Conservation (phyloP, 73 alveolate species). For the Loxodes magnus region DNA sequence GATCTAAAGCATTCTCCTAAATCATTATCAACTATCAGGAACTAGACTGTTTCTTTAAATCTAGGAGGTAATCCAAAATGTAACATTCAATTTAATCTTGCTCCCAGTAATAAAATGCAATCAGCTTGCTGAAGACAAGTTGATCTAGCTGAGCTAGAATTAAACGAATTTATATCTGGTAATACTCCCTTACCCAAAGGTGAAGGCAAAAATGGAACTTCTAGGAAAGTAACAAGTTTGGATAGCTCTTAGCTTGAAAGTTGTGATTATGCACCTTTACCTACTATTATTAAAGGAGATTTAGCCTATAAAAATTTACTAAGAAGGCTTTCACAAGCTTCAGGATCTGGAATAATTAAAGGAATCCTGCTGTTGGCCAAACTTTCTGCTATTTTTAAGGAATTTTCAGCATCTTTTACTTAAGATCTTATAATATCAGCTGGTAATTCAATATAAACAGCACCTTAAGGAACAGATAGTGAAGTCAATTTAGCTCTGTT, state of each 20-base stretch:
- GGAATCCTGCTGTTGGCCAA: conserved; percentile 33
- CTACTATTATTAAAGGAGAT: conserved; percentile 63
- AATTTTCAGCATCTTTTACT: conserved; percentile 21
- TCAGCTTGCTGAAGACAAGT: conserved; percentile 67
- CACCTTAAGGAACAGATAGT: conserved; percentile 75
- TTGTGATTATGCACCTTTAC: conserved; percentile 70
- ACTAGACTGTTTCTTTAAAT: conserved; percentile 44
- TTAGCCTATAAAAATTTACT: conserved; percentile 37
- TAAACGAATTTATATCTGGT: conserved; percentile 36
- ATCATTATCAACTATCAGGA: conserved; percentile 52
- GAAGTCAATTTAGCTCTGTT: conserved; percentile 60
- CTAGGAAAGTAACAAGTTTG: conserved; percentile 29
- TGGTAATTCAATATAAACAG: conserved; percentile 74
- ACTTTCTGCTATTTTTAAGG: conserved; percentile 16
- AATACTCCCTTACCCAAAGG: conserved; percentile 89
- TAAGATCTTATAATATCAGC: conserved; percentile 51
- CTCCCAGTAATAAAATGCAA: conserved; percentile 60
- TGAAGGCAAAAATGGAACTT: conserved; percentile 68
- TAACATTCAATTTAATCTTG: conserved; percentile 77
- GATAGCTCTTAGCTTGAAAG: conserved; percentile 47
- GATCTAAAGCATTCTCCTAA: conserved; percentile 52
- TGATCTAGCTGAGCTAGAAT: conserved; percentile 70
- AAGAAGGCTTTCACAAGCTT: conserved; percentile 15
- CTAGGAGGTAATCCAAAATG: conserved; percentile 82
- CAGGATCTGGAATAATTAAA: conserved; percentile 20